Conservation (phyloP, 1,284 basidiomycete genomes). For the Phellopilus nigrolimitatus region DNA sequence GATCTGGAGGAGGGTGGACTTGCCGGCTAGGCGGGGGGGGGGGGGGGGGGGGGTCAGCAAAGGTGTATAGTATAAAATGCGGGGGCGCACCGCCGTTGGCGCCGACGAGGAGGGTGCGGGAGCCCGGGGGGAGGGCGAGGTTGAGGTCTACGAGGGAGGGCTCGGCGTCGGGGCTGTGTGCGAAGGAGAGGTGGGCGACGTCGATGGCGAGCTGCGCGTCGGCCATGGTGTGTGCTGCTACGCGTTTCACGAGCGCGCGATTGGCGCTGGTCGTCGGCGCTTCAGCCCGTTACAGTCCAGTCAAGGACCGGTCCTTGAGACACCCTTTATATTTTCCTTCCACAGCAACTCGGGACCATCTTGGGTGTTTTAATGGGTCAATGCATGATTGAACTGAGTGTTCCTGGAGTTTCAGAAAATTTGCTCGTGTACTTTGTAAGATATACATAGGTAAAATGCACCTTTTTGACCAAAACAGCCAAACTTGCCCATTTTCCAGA, state of each 20-base stretch:
- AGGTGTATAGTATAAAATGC: background rate
- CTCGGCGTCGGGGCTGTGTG: slow-evolving; percentile 39
- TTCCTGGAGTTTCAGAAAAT: too few relatives aligned
- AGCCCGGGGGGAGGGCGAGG: slow-evolving; percentile 65
- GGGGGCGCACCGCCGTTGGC: slow-evolving; percentile 78
- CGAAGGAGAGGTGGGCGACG: slow-evolving; percentile 58
- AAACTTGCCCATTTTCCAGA: too few relatives aligned
- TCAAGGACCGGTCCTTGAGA: too few relatives aligned
- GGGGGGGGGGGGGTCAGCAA: background rate
- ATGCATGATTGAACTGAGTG: too few relatives aligned
- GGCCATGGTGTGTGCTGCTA: background rate
- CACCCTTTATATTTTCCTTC: too few relatives aligned
- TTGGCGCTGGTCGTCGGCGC: too few relatives aligned
- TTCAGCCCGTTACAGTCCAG: too few relatives aligned
- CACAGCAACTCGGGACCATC: too few relatives aligned
- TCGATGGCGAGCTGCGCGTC: slow-evolving; percentile 39
- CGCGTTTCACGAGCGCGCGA: background rate
- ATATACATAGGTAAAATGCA: too few relatives aligned
- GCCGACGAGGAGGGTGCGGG: slow-evolving; percentile 80
- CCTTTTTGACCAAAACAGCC: too few relatives aligned
- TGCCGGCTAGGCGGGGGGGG: slow-evolving; percentile 62
- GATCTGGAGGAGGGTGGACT: slow-evolving; percentile 92
- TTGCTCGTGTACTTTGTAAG: too few relatives aligned
- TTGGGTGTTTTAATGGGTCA: too few relatives aligned
- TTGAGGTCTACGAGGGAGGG: slow-evolving; percentile 63